phyloP scores from a whole-genome alignment of 2,329 filamentous ascomycete species.

The Neofusicoccum sp. region DNA sequence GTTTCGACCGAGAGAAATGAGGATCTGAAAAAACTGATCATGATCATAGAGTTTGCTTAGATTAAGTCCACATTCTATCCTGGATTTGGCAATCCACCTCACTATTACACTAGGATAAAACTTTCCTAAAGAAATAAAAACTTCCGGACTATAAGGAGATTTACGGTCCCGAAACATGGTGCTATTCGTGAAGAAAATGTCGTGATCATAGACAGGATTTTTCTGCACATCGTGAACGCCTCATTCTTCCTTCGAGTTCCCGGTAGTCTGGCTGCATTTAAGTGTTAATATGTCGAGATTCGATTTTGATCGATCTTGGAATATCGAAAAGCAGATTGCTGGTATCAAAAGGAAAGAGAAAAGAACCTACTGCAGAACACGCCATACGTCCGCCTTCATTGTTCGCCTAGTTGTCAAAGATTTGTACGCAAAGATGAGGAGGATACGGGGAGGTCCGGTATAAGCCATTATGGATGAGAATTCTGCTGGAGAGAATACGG shows the following conservation, averaged over 20 bases:
- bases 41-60: too few species aligned
- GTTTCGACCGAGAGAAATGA: too few species aligned
- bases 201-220: too few species aligned
- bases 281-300: neutral
- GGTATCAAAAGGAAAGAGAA: neutral
- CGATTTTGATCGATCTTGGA: too few species aligned
- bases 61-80: too few species aligned
- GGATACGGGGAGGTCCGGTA: neutral
- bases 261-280: neutral
- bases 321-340: too few species aligned
- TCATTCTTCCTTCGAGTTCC: neutral
- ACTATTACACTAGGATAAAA: too few species aligned
- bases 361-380: neutral
- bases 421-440: constrained; percentile 5
- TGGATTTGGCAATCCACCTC: too few species aligned
- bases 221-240: too few species aligned
- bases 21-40: too few species aligned
- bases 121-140: too few species aligned
- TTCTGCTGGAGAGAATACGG: neutral
- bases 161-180: neutral
- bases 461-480: neutral
- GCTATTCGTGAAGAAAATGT: neutral
- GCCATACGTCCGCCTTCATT: neutral
- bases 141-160: too few species aligned
- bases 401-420: neutral